A percentile compares a stretch with the other conserved stretches of the same genome.
phyloP scores from a whole-genome alignment of 148 eudicot genomes.

The Rhododendron simsii region DNA sequence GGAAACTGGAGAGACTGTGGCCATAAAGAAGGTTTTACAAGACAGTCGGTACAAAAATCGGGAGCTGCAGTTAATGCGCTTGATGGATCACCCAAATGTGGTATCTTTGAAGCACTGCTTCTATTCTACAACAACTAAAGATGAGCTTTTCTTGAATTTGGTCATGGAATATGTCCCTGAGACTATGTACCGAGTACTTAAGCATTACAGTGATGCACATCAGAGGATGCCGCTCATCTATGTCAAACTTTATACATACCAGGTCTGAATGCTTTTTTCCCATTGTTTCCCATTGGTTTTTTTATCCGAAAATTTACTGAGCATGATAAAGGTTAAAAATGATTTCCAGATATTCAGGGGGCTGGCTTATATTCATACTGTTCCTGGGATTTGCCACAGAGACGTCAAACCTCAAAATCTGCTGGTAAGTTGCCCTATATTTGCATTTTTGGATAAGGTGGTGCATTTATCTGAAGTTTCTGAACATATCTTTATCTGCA shows the following conservation, averaged over 20 bases:
- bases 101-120: slow-evolving; percentile 43
- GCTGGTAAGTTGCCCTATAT: slow-evolving; percentile 23
- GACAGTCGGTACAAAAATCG: slow-evolving; percentile 52
- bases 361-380: slow-evolving; percentile 44
- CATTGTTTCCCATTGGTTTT: neutral
- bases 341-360: slow-evolving; percentile 40
- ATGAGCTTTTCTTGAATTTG: slow-evolving; percentile 43
- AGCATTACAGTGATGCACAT: slow-evolving; percentile 42
- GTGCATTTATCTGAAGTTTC: neutral
- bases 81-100: slow-evolving; percentile 48
- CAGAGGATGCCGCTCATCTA: slow-evolving; percentile 49
- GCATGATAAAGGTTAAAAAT: neutral
- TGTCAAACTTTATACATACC: slow-evolving; percentile 45
- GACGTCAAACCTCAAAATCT: slow-evolving; percentile 53
- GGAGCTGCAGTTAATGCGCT: slow-evolving; percentile 47
- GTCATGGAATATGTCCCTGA: slow-evolving; percentile 48
- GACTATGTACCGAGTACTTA: slow-evolving; percentile 36
- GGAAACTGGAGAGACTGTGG: slow-evolving; percentile 35
- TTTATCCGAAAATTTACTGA: neutral
- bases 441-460: neutral
- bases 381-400: slow-evolving; percentile 47
- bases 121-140: slow-evolving; percentile 44
- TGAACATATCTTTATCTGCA: slow-evolving; percentile 12
- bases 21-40: slow-evolving; percentile 44
- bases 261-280: slow-evolving; percentile 19